These are phyloP conservation scores for Stachybotrys echinatus DNA, from an alignment of 2,329 filamentous ascomycete genomes.

Conservation along the genomic window DNA sequence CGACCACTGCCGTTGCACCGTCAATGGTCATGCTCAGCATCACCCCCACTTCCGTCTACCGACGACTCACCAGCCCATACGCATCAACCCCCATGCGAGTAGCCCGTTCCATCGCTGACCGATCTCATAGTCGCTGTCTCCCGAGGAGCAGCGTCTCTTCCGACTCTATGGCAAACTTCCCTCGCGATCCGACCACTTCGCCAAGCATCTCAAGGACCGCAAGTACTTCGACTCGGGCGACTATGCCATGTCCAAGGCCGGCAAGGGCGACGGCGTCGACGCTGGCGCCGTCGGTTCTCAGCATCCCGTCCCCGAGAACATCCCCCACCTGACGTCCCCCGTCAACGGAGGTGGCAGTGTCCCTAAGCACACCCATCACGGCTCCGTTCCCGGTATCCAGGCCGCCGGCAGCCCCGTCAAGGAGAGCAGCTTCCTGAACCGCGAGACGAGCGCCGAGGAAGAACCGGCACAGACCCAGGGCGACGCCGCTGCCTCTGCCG, in stretches of 20 bases:
- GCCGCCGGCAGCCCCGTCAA: conserved; percentile 78
- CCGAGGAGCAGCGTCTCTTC: conserved; percentile 95
- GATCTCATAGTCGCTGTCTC: conserved; percentile 67
- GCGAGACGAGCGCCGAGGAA: conserved; percentile 66
- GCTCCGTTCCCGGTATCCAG: conserved; percentile 43
- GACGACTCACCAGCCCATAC: too few species aligned
- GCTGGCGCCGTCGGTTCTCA: conserved; percentile 91
- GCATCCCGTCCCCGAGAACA: conserved; percentile 92
- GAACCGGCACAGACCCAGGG: conserved; percentile 43
- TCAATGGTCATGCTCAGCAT: too few species aligned
- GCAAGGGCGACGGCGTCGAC: conserved; percentile 90
- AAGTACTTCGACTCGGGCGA: conserved; percentile 98
- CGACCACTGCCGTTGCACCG: too few species aligned
- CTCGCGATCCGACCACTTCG: conserved; percentile 90
- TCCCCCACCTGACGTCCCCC: conserved; percentile 78
- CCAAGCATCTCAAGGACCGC: conserved; percentile 98
- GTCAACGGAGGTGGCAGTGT: conserved; percentile 30
- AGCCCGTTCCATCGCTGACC: too few species aligned
- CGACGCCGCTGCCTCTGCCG: conserved; percentile 15
- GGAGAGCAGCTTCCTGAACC: conserved; percentile 81
- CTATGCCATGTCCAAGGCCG: conserved; percentile 94
- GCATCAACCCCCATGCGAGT: too few species aligned
- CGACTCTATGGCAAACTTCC: conserved; percentile 97
- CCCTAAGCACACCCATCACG: conserved; percentile 34
- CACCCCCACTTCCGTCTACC: too few species aligned